These are phyloP conservation scores for Arthrobotrys iridis DNA, from an alignment of 2,329 filamentous ascomycete genomes.

Conservation along the genomic window DNA sequence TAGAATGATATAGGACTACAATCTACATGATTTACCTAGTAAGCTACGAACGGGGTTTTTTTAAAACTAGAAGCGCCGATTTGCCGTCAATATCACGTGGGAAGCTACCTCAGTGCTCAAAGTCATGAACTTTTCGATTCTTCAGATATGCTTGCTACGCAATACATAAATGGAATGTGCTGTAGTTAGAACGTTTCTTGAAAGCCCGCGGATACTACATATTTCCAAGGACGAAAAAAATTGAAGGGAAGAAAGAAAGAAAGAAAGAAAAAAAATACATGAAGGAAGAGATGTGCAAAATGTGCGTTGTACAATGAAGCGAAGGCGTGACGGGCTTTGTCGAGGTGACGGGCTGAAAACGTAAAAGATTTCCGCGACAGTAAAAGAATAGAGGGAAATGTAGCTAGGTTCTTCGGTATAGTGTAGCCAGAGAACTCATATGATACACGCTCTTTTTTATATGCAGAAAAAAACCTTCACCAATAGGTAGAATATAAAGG, in stretches of 20 bases:
- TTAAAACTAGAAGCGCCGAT: background rate
- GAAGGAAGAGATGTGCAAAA: background rate
- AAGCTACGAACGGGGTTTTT: background rate
- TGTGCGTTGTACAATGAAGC: slow-evolving; percentile 31
- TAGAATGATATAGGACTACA: background rate
- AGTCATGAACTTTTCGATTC: background rate
- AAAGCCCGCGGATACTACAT: background rate
- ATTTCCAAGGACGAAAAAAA: too few species aligned
- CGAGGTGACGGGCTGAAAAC: background rate
- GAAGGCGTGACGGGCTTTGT: slow-evolving; percentile 3
- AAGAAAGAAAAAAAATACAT: slow-evolving; percentile 1
- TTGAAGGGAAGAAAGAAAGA: background rate
- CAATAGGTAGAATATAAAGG: too few species aligned
- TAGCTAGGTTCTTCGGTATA: background rate
- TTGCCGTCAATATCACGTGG: background rate
- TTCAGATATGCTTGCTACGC: background rate
- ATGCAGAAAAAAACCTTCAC: background rate
- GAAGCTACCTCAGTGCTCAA: background rate
- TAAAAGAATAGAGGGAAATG: background rate
- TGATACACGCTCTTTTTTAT: background rate
- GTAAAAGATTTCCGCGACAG: background rate
- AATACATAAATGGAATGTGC: background rate
- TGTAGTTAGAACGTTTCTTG: background rate
- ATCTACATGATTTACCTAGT: background rate
- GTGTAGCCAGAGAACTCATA: background rate